phyloP scores from a whole-genome alignment of 805 yeast genomes.

The Saturnispora serradocipensis region DNA sequence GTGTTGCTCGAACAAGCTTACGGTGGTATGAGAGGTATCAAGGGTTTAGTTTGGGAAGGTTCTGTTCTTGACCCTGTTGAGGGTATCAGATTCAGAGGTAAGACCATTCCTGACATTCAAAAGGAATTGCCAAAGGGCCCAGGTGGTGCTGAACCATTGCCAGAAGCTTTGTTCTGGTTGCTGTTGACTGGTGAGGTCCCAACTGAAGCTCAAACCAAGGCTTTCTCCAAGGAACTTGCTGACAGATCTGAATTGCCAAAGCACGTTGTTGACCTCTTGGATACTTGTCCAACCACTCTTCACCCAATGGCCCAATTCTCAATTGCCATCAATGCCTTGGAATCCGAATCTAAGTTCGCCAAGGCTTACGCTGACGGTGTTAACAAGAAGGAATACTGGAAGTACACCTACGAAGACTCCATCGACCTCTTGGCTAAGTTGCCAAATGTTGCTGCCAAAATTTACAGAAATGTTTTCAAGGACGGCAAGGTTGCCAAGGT shows the following conservation, averaged over 20 bases:
- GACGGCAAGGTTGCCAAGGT: conserved; percentile 58
- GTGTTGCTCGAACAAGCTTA: conserved; percentile 71
- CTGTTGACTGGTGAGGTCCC: conserved; percentile 79
- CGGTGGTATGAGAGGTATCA: conserved; percentile 89
- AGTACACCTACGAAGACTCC: conserved; percentile 72
- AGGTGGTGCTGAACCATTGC: conserved; percentile 55
- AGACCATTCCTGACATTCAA: conserved; percentile 73
- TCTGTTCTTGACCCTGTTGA: conserved; percentile 77
- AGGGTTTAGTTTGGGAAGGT: conserved; percentile 84
- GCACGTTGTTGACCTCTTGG: conserved; percentile 65
- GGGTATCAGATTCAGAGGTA: conserved; percentile 81
- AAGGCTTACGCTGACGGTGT: conserved; percentile 82
- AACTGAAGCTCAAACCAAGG: conserved; percentile 58
- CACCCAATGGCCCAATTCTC: conserved; percentile 91
- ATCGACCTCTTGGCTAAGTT: conserved; percentile 73
- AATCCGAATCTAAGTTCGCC: conserved; percentile 74
- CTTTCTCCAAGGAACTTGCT: conserved; percentile 67
- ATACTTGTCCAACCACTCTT: conserved; percentile 62
- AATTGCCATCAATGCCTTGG: conserved; percentile 73
- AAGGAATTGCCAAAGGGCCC: conserved; percentile 66
- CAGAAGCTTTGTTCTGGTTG: conserved; percentile 80
- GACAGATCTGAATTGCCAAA: conserved; percentile 71
- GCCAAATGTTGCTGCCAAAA: conserved; percentile 73
- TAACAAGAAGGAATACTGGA: conserved; percentile 77
- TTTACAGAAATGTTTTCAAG: conserved; percentile 76